Percentiles rank a stretch among this genome's conserved stretches.
Conservation (phyloP, 225 moss, liverwort and hornwort species). For the Lunularia cruciata region DNA sequence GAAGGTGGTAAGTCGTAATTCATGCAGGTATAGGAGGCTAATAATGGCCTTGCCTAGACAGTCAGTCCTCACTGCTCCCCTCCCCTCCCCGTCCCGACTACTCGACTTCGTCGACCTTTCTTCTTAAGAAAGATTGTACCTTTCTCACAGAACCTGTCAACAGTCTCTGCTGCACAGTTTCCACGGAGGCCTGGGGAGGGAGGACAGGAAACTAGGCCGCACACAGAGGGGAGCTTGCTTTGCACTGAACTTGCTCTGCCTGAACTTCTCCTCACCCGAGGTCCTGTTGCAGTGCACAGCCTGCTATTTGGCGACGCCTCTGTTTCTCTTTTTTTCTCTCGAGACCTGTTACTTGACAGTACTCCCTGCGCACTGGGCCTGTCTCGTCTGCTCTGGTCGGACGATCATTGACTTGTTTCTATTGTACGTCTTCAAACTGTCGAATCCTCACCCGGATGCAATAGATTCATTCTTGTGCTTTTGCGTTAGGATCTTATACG, state of each 20-base stretch:
- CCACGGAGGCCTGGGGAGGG: slow-evolving; percentile 6
- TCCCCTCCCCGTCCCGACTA: too few species aligned
- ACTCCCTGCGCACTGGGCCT: neutral
- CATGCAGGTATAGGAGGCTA: too few species aligned
- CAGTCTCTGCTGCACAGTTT: neutral
- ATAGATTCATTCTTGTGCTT: neutral
- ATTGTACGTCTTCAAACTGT: neutral
- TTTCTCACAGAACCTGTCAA: too few species aligned
- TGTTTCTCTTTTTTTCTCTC: neutral
- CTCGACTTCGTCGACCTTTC: neutral
- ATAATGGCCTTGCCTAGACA: too few species aligned
- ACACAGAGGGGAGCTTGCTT: neutral
- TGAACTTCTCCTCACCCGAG: neutral
- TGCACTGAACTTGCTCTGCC: too few species aligned
- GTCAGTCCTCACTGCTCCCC: too few species aligned
- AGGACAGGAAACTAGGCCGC: slow-evolving; percentile 4
- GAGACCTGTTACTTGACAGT: neutral
- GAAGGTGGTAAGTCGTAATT: too few species aligned
- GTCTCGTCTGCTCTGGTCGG: neutral
- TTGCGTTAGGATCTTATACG: too few species aligned
- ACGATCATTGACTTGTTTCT: neutral
- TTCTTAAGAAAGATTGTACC: too few species aligned
- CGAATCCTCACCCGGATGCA: neutral
- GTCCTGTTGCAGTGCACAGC: neutral
- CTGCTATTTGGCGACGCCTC: neutral